A percentile compares a stretch with the other conserved stretches of the same genome.
phyloP scores from a whole-genome alignment of 345 rosid genomes.

The Reutealis trisperma region DNA sequence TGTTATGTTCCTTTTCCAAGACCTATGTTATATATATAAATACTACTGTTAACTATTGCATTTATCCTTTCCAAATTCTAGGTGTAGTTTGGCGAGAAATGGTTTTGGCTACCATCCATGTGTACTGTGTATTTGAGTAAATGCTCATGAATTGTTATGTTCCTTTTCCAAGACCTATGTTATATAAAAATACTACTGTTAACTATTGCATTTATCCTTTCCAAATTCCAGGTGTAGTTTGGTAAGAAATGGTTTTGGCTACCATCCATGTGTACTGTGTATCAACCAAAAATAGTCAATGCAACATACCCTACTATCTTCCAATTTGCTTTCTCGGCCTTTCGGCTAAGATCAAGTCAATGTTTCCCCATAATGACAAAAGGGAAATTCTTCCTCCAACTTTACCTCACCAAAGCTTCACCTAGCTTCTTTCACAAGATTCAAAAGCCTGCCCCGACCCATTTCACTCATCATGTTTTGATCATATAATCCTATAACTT shows the following conservation, averaged over 20 bases:
- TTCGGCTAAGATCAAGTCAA: conserved; percentile 14
- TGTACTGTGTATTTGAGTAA: not conserved
- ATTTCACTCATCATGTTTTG: not conserved
- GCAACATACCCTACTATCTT: not conserved
- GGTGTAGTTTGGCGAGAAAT: not conserved
- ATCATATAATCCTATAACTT: too few species aligned
- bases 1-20: not conserved
- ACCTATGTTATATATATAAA: too few species aligned
- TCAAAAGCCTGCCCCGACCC: not conserved
- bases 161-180: not conserved
- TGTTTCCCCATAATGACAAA: not conserved
- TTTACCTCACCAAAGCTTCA: not conserved
- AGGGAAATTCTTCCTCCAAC: not conserved
- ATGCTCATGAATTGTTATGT: not conserved
- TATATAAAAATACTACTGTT: too few species aligned
- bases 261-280: too few species aligned
- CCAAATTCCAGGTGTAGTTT: not conserved
- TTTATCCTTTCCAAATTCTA: not conserved
- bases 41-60: too few species aligned
- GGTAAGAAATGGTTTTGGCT: not conserved
- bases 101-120: not conserved
- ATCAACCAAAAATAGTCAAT: conserved; percentile 2
- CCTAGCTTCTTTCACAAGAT: not conserved
- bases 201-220: not conserved
- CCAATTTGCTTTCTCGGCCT: not conserved